Conservation (phyloP, 495 filamentous ascomycete species). For the Trichoderma gamsii region DNA sequence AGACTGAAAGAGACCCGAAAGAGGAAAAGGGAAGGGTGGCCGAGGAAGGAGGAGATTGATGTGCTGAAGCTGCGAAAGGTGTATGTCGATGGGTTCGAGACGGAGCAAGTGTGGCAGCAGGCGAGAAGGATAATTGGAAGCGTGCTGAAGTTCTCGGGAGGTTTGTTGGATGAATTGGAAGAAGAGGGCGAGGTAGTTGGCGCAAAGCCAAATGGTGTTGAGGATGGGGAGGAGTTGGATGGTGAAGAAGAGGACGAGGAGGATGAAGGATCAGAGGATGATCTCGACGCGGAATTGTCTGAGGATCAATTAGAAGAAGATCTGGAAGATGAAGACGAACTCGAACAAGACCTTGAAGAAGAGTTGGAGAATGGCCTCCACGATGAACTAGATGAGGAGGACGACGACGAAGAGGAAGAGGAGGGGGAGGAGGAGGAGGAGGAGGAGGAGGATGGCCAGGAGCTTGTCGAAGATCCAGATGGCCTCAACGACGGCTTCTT, state of each 20-base stretch:
- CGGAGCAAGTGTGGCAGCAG: conserved; percentile 91
- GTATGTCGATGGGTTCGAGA: conserved; percentile 80
- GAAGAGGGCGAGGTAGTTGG: conserved; percentile 31
- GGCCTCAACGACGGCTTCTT: conserved; percentile 94
- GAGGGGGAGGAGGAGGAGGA: conserved; percentile 33
- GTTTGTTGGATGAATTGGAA: conserved; percentile 45
- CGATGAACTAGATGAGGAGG: conserved; percentile 22
- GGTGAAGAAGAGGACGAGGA: conserved; percentile 20
- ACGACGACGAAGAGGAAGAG: conserved; percentile 24
- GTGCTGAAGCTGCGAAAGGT: conserved; percentile 67
- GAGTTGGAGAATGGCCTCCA: conserved; percentile 4
- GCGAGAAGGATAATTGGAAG: conserved; percentile 67
- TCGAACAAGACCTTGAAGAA: conserved; percentile 24
- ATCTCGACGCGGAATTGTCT: conserved; percentile 9
- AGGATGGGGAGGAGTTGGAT: conserved; percentile 23
- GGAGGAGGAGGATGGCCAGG: conserved; percentile 29
- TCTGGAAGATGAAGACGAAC: conserved; percentile 22
- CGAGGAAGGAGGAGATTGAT: conserved; percentile 29
- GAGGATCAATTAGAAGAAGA: conserved; percentile 15
- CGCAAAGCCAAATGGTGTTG: conserved; percentile 28
- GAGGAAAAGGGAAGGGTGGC: conserved; percentile 50
- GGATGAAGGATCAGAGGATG: conserved; percentile 25
- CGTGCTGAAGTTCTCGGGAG: conserved; percentile 35
- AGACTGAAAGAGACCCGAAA: conserved; percentile 57
- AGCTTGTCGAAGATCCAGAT: conserved; percentile 44